Evolutionary conservation across 225 moss, liverwort and hornwort species (phyloP), one percentile per base, ranked within the genome.

Genomic region (Anthoceros angustus): DNA sequence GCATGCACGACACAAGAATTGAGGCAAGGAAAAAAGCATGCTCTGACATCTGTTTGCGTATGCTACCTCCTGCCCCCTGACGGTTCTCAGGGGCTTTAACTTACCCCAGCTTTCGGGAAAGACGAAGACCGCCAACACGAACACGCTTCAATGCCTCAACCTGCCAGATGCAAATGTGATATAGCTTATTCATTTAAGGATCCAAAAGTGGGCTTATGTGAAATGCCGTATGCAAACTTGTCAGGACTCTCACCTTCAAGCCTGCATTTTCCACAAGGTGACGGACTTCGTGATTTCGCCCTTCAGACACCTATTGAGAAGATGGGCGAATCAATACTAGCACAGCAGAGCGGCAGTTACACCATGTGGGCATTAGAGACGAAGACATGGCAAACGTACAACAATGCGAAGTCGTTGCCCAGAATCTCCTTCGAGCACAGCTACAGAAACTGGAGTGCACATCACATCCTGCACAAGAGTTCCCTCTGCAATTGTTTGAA

Each of bases 221-320:
- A 41, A 4, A 23, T 61, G 50, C 64, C 39, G 0, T 41, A 2
- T 68, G 32, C 39, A 64, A 63, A 38, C 8, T 25, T 12, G 9
- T 7, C 38, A 21, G 42, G 42, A 72, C 42, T 39, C 64, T 16
- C 32, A 95, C 95, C 89, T 98, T 80, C 63, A 98, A 71, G 42
- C 89, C 89, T 50, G 92, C 82, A 66, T 98, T 86, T 61, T 87
- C 89, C 70, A 98, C 84, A 66, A 98, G 84, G 63, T 86, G 79
- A 40, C 98, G 87, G 38, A 98, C 98, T 86, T 98, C 98, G 78
- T 87, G 98, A 73, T 98, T 98, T 66, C 92, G 92, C 10, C 92
- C 89, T 76, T 98, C 98, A 72, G 83, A 79, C 66, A 98, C 98
- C 98, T 98, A 71, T 83, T 78, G 9, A 39, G 40, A 62, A 55